Conservation (phyloP, 2,329 filamentous ascomycete species). For the Botrytis elliptica region DNA sequence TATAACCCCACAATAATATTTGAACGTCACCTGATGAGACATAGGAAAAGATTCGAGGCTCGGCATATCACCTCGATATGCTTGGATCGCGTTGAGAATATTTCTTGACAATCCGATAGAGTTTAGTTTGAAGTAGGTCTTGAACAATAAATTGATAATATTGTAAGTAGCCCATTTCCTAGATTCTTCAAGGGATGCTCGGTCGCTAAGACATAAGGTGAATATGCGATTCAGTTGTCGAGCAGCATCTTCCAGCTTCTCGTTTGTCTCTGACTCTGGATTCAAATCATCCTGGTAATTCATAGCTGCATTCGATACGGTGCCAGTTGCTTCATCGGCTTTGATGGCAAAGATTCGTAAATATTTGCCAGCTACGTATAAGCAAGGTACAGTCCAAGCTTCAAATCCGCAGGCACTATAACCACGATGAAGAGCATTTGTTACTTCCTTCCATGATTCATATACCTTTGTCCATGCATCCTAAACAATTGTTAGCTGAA, state of each 20-base stretch:
- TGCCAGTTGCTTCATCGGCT: slow-evolving; percentile 70
- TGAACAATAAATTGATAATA: slow-evolving; percentile 92
- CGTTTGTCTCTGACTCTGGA: slow-evolving; percentile 71
- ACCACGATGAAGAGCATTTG: slow-evolving; percentile 73
- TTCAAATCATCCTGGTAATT: slow-evolving; percentile 79
- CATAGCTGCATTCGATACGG: slow-evolving; percentile 45
- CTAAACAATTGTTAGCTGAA: slow-evolving; percentile 3
- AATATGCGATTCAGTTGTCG: slow-evolving; percentile 91
- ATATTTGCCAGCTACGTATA: slow-evolving; percentile 86
- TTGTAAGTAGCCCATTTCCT: slow-evolving; percentile 98
- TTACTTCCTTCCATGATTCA: slow-evolving; percentile 82
- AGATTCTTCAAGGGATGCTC: slow-evolving; percentile 80
- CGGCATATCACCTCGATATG: slow-evolving; percentile 78
- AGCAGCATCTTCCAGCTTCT: slow-evolving; percentile 86
- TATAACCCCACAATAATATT: slow-evolving; percentile 94
- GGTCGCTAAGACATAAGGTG: slow-evolving; percentile 82
- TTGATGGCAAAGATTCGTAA: slow-evolving; percentile 85
- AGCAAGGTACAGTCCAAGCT: slow-evolving; percentile 87
- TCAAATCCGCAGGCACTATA: slow-evolving; percentile 76
- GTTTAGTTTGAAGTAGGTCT: slow-evolving; percentile 96
- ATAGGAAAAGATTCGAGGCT: slow-evolving; percentile 76
- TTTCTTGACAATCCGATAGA: slow-evolving; percentile 87
- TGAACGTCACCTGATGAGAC: slow-evolving; percentile 91
- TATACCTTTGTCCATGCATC: slow-evolving; percentile 73
- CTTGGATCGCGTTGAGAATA: slow-evolving; percentile 78